Evolutionary conservation across 148 eudicot species (phyloP).

Genomic region (Rhododendron ovatum): DNA sequence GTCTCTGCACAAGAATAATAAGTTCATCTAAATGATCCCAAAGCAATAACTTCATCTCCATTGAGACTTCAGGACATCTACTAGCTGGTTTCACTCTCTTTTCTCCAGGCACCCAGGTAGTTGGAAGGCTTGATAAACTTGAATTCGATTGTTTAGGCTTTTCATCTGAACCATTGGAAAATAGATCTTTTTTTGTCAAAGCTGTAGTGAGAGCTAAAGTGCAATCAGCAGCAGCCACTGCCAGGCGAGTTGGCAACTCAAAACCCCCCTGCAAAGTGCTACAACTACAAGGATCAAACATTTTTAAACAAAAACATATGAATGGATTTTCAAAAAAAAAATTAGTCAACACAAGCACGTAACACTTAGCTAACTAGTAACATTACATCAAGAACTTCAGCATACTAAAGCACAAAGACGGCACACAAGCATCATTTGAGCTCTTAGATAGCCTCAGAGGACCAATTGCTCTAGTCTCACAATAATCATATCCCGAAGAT

Average conservation of each 20-base stretch:
- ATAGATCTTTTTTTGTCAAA: slow-evolving; percentile 33
- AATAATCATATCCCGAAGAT: background rate
- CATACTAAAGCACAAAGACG: background rate
- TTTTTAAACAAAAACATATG: background rate
- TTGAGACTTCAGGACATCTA: slow-evolving; percentile 25
- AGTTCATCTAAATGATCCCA: slow-evolving; percentile 68
- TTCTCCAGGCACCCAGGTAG: slow-evolving; percentile 18
- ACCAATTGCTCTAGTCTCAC: background rate
- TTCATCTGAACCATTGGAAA: slow-evolving; percentile 25
- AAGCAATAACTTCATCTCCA: slow-evolving; percentile 49
- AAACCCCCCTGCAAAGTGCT: slow-evolving; percentile 67
- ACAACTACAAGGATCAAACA: slow-evolving; percentile 15
- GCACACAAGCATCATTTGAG: background rate
- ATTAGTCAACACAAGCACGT: background rate
- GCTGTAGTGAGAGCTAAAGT: slow-evolving; percentile 49
- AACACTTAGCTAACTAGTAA: background rate
- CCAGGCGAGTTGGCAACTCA: slow-evolving; percentile 92
- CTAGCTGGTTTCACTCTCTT: slow-evolving; percentile 29
- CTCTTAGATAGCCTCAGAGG: background rate
- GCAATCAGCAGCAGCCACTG: slow-evolving; percentile 80
- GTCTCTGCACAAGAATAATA: slow-evolving; percentile 56
- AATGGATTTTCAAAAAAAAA: background rate
- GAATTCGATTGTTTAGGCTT: slow-evolving; percentile 18
- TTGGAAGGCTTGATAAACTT: slow-evolving; percentile 18
- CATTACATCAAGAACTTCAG: background rate